Percentiles rank a stretch among this genome's conserved stretches.
phyloP scores from a whole-genome alignment of 1,139 yeast genomes.

The Debaryomycetaceae sp. region DNA sequence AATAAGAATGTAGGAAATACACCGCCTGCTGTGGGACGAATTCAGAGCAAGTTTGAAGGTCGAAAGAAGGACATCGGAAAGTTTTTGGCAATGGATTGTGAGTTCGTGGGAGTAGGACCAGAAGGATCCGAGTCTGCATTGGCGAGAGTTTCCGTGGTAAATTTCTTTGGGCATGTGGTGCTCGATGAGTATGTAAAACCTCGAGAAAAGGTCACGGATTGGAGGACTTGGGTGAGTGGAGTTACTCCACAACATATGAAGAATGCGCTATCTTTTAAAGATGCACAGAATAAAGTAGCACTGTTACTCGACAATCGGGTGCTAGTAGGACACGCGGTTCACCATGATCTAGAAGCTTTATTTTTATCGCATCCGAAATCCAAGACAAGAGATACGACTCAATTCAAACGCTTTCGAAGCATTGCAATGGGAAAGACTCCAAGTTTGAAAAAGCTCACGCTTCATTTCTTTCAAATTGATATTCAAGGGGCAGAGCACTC shows the following conservation, averaged over 20 bases:
- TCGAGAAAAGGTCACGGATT: constrained; percentile 71
- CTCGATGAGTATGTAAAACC: constrained; percentile 78
- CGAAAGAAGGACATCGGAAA: constrained; percentile 54
- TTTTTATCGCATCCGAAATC: constrained; percentile 63
- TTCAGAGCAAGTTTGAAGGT: constrained; percentile 10
- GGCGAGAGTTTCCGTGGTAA: constrained; percentile 85
- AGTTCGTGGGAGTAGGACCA: constrained; percentile 87
- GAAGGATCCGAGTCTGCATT: constrained; percentile 67
- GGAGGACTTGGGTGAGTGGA: constrained; percentile 96
- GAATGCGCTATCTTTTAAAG: constrained; percentile 59
- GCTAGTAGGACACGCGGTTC: constrained; percentile 82
- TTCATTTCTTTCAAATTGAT: constrained; percentile 52
- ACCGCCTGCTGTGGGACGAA: background rate
- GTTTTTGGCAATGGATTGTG: constrained; percentile 85
- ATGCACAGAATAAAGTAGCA: constrained; percentile 59
- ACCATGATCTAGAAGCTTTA: constrained; percentile 71
- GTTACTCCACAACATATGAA: constrained; percentile 67
- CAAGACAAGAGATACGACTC: constrained; percentile 72
- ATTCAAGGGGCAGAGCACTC: constrained; percentile 81
- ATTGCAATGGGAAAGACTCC: constrained; percentile 69
- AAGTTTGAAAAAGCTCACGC: constrained; percentile 61
- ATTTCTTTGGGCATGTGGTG: constrained; percentile 69
- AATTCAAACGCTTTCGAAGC: constrained; percentile 54
- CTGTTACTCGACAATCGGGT: constrained; percentile 49
- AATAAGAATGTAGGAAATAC: constrained; percentile 11